Conservation (phyloP, 768 basidiomycete species). For the Panaeolus papilionaceus region DNA sequence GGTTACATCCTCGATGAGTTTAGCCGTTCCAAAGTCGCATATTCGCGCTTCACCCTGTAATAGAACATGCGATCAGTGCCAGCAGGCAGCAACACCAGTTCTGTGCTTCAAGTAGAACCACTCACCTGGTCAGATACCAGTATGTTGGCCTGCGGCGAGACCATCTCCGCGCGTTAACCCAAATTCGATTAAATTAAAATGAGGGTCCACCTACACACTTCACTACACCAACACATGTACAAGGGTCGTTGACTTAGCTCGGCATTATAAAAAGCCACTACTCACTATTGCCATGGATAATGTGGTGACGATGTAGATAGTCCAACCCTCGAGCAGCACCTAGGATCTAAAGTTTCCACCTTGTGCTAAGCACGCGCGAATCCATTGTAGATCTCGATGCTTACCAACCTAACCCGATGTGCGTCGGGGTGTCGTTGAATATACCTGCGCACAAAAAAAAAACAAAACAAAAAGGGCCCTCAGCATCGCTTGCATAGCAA, state of each 20-base stretch:
- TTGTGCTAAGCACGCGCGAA: background rate
- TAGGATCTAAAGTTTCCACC: constrained; percentile 42
- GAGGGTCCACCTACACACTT: constrained; percentile 57
- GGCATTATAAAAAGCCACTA: constrained; percentile 21
- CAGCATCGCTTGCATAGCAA: constrained; percentile 9
- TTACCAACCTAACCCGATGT: constrained; percentile 51
- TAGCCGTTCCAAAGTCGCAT: constrained; percentile 71
- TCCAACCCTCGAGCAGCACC: constrained; percentile 63
- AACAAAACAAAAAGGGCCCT: constrained; percentile 5
- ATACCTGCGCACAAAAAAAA: constrained; percentile 40
- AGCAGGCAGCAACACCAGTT: background rate
- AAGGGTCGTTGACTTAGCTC: constrained; percentile 17
- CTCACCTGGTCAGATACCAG: constrained; percentile 57
- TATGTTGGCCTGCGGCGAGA: constrained; percentile 56
- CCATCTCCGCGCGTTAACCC: constrained; percentile 12
- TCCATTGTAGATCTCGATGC: constrained; percentile 18
- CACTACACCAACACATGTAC: constrained; percentile 39
- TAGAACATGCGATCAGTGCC: constrained; percentile 11
- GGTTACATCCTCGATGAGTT: constrained; percentile 62
- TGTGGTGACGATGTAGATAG: constrained; percentile 57
- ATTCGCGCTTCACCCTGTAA: constrained; percentile 58
- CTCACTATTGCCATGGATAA: constrained; percentile 69
- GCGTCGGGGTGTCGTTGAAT: constrained; percentile 39
- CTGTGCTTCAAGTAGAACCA: constrained; percentile 9
- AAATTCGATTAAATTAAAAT: constrained; percentile 9